A percentile compares a stretch with the other conserved stretches of the same genome.
Evolutionary conservation across 148 eudicot genomes (phyloP).

Genomic region (Drosera capensis): DNA sequence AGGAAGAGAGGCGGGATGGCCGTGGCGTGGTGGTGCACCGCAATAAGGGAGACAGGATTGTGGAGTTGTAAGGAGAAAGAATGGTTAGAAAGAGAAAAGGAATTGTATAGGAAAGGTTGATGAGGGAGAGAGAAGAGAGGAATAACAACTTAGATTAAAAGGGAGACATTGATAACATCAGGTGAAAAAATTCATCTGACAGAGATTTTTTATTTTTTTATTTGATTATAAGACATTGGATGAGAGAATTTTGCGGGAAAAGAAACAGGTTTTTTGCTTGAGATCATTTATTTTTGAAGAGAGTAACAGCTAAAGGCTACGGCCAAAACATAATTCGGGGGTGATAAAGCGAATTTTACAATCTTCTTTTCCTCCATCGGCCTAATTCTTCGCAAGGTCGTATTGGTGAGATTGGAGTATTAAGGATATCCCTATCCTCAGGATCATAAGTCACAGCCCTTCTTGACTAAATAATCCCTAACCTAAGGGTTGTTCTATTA

Average conservation of each 20-base stretch:
- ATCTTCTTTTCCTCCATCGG: too few species aligned
- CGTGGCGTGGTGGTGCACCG: background rate
- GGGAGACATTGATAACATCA: background rate
- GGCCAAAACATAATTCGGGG: too few species aligned
- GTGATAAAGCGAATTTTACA: too few species aligned
- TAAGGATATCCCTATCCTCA: too few species aligned
- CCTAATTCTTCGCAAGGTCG: too few species aligned
- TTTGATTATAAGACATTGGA: conserved; percentile 9
- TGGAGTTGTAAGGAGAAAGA: background rate
- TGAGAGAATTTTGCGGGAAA: conserved; percentile 24
- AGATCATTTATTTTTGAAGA: too few species aligned
- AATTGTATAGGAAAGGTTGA: background rate
- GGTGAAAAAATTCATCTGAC: conserved; percentile 7
- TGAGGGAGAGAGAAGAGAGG: background rate
- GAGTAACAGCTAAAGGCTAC: background rate
- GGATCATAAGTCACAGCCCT: too few species aligned
- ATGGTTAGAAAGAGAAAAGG: background rate
- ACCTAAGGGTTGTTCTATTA: too few species aligned
- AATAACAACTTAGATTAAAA: background rate
- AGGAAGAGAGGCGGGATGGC: background rate
- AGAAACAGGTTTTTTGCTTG: background rate
- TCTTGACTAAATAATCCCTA: too few species aligned
- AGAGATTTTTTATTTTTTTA: too few species aligned
- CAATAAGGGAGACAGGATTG: conserved; percentile 7
- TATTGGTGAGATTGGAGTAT: too few species aligned